phyloP scores from a whole-genome alignment of 495 filamentous ascomycete species.

The Xylaria telfairii region DNA sequence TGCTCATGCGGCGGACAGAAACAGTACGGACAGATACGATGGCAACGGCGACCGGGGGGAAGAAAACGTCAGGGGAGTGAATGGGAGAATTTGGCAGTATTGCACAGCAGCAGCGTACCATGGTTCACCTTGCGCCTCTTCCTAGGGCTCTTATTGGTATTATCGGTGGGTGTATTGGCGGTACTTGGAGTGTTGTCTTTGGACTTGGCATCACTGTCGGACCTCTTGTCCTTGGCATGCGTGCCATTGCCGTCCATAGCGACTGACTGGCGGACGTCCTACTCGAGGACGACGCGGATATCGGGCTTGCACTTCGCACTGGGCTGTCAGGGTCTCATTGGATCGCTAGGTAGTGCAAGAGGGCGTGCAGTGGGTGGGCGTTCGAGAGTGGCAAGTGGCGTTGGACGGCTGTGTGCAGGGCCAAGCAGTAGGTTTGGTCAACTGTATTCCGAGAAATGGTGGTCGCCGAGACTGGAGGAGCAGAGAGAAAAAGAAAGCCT shows the following conservation, averaged over 20 bases:
- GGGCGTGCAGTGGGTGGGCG: slow-evolving; percentile 54
- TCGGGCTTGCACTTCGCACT: slow-evolving; percentile 34
- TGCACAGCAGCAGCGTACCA: slow-evolving; percentile 66
- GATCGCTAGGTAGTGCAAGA: slow-evolving; percentile 56
- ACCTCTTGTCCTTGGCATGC: slow-evolving; percentile 57
- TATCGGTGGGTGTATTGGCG: slow-evolving; percentile 46
- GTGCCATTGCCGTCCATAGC: slow-evolving; percentile 50
- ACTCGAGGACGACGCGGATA: slow-evolving; percentile 34
- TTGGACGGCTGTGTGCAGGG: slow-evolving; percentile 56
- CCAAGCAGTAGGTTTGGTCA: slow-evolving; percentile 36
- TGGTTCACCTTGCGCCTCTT: slow-evolving; percentile 99
- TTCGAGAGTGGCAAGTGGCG: slow-evolving; percentile 47
- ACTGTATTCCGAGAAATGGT: slow-evolving; percentile 25
- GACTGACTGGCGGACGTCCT: slow-evolving; percentile 36
- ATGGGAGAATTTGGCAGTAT: slow-evolving; percentile 41
- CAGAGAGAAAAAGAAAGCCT: slow-evolving; percentile 26
- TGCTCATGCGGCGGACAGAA: slow-evolving; percentile 28
- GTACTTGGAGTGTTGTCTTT: slow-evolving; percentile 50
- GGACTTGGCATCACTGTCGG: slow-evolving; percentile 52
- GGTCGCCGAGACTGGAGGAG: slow-evolving; percentile 25
- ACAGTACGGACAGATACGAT: slow-evolving; percentile 30
- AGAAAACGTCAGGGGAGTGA: slow-evolving; percentile 35
- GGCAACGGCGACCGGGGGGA: slow-evolving; percentile 23
- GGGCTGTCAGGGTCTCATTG: slow-evolving; percentile 53
- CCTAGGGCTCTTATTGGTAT: slow-evolving; percentile 71